Evolutionary conservation across 1,284 basidiomycete species (phyloP), one percentile per base, ranked within the genome.

Genomic region (Entoloma clypeatum): DNA sequence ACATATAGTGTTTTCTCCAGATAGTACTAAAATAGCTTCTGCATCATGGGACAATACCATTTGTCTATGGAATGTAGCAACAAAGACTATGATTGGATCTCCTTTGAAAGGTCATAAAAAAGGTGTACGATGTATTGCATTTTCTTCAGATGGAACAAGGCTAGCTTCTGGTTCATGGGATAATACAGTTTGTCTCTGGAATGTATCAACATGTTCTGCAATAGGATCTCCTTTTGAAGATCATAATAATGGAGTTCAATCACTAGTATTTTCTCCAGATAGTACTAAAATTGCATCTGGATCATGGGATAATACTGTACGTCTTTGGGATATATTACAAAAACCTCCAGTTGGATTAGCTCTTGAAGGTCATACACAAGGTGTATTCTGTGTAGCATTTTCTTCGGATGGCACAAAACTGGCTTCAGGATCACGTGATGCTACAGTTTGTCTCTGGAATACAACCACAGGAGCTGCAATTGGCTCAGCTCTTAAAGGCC

Each of bases 51-150:
- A 40, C 18, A 9, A 31, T 4, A 42, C 24, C 9, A 36, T 42
- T 18, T 13, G 31, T 11, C 8, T 46, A 10, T 46, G 44, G 40
- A n/a, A 39, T 35, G 32, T 11, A 41, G 16, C n/a, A 25, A 30
- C 39, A 2, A n/a, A 23, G 13, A 29, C 24, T 11, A 8, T 23
- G 10, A 22, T 8, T 10, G 32, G 10, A 11, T 7, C 32, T 33
- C 10, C 5, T 9, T 17, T n/a, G n/a, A n/a, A n/a, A n/a, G 18
- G 18, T 18, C 32, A 33, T 33, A 7, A 4, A 11, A 9, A 8
- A 7, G n/a, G n/a, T n/a, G 32, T 16, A 7, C 18, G 7, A 7
- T 33, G 17, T 18, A 14, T 18, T 5, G 32, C 13, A 7, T 16
- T 5, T 21, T 18, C 7, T 6, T 19, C 18, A 19, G 18, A 33